A percentile compares a stretch with the other conserved stretches of the same genome.
These are phyloP conservation scores for Ceratobasidium sp. DNA, from an alignment of 1,284 basidiomycete species.

Conservation along the genomic window DNA sequence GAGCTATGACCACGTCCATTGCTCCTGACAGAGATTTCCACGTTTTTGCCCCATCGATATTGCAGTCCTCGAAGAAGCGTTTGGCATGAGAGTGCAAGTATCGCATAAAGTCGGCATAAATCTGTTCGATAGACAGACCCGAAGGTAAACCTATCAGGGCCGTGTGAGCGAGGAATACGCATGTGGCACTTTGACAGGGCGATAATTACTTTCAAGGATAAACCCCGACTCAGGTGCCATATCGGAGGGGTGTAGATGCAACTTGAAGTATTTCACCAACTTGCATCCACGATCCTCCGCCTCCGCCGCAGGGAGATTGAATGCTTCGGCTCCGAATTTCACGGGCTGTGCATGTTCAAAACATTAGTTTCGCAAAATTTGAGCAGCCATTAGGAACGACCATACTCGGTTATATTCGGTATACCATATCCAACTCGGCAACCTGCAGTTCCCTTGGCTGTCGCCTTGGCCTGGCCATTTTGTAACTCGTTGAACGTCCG, in stretches of 20 bases:
- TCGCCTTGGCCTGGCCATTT: conserved; percentile 19
- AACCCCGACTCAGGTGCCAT: neutral
- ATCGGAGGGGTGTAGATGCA: conserved; percentile 9
- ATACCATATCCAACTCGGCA: conserved; percentile 33
- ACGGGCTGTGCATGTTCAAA: conserved; percentile 6
- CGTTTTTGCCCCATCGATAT: conserved; percentile 3
- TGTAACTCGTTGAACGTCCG: conserved; percentile 5
- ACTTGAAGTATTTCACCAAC: conserved; percentile 31
- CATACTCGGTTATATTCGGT: neutral
- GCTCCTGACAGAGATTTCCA: neutral
- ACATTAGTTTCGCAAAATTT: neutral
- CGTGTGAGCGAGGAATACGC: too few relatives aligned
- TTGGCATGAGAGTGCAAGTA: conserved; percentile 40
- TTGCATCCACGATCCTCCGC: neutral
- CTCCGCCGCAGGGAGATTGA: neutral
- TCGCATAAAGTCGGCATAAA: conserved; percentile 40
- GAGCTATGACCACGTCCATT: conserved; percentile 31
- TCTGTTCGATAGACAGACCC: neutral
- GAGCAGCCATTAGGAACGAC: neutral
- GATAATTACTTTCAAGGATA: neutral
- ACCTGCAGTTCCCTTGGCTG: neutral
- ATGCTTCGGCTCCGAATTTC: conserved; percentile 23
- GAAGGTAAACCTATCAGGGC: too few relatives aligned
- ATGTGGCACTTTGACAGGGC: too few relatives aligned
- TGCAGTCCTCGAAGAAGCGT: conserved; percentile 22